Base-by-base conservation (phyloP, 2,329 filamentous ascomycete species). In the Teratosphaeria epicoccoides region DNA sequence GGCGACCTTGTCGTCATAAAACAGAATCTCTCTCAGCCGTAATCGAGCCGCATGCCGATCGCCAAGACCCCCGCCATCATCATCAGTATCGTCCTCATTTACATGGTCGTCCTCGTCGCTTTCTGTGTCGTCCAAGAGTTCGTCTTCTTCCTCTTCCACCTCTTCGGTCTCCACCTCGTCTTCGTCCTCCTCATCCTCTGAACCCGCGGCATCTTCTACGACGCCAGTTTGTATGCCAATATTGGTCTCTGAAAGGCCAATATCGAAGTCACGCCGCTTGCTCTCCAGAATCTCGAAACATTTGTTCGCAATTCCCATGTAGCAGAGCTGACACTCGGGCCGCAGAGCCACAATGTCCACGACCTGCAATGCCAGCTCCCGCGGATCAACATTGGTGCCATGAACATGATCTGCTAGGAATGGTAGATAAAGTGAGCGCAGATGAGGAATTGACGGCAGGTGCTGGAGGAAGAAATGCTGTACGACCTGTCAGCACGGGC, bases 211-310 rank as follows among this genome's bases (percentile, higher is more conserved):
- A 9, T 40, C 33, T 37, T 48, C 46, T 14, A 48, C 25, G 12
- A 46, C 23, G 25, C 44, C 25, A 14, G 20, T 25, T 10, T 48
- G 46, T 3, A 73, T 73, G 9, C 74, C 73, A 12, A 76, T 70
- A 3, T 76, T 75, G 24, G 73, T 73, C 0, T 76, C 75, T n/a
- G 75, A 73, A 9, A 70, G 70, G 12, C 70, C 70, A 40, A 17
- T 17, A 43, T 73, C 71, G 48, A 44, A 49, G n/a, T 72, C 66
- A 48, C 24, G 29, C 3, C 68, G 70, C 46, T 76, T 72, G 48
- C 76, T 76, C 66, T 93, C 87, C 6, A 89, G 69, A 26, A 93
- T 85, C 66, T 93, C 87, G 62, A 87, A 93, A 68, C 88, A 93
- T 67, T 89, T 90, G 40, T 73, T 74, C n/a, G 77, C 76, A 50